Base-by-base conservation (phyloP, 2,329 filamentous ascomycete genomes). In the Dendryphion nanum region DNA sequence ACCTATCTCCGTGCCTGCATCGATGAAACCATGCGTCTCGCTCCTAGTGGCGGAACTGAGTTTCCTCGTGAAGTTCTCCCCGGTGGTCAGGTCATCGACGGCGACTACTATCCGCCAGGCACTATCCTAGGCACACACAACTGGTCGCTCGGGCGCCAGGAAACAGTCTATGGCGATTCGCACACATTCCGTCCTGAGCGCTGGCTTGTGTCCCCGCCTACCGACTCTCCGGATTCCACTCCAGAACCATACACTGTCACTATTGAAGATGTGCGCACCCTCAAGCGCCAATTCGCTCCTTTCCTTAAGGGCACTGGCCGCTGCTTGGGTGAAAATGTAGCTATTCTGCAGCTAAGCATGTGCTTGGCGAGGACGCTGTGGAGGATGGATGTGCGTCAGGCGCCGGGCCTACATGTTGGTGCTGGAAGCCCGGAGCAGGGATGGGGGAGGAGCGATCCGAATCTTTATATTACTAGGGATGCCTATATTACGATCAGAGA, bases 401-500 rank as follows among this genome's bases (percentile, higher is more conserved):
- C 46, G 45, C 44, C 41, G 31, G 40, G 30, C 3, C 33, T 30
- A 17, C 40, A 34, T 13, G 16, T 38, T 18, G 47, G 34, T 2
- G 42, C 30, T 7, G 50, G 42, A 3, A 18, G 23, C 10, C n/a
- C 12, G 17, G 40, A 18, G 17, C n/a, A 12, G 19, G 37, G 37
- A 29, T 19, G 20, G 33, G 44, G 48, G 17, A 40, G 48, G 37
- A 21, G 41, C 18, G 32, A 41, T 20, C 17, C 13, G n/a, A 32
- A 34, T n/a, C n/a, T n/a, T n/a, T n/a, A 1, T 85, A 79, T 61
- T 82, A 86, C 67, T 61, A 86, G 36, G 64, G 84, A 88, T 57
- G 82, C 77, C 14, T 86, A 87, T 61, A 85, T 83, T 20, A 82
- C 80, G 46, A 66, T 76, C 47, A 87, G 86, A 68, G 73, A 83